Evolutionary conservation across 2,329 filamentous ascomycete genomes (phyloP).

Genomic region (Teratosphaeria epicoccoides): DNA sequence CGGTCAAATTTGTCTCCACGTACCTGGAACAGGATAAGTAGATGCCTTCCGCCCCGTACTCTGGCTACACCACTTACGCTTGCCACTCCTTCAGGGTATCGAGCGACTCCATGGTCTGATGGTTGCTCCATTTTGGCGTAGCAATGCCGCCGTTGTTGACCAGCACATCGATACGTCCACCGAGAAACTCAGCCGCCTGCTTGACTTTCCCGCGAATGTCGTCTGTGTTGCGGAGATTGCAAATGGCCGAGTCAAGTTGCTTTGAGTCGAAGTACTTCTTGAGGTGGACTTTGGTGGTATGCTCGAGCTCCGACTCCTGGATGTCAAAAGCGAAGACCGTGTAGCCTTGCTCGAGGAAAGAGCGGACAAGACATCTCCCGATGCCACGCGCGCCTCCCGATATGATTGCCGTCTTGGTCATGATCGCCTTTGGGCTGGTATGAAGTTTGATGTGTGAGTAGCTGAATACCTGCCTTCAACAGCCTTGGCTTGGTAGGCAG

Average conservation of each 20-base stretch:
- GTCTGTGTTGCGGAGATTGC: constrained; percentile 24
- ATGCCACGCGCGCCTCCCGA: constrained; percentile 24
- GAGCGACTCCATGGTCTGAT: constrained; percentile 23
- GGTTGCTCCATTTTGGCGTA: constrained; percentile 23
- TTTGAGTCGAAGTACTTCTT: constrained; percentile 14
- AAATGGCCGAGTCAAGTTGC: constrained; percentile 12
- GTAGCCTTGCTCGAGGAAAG: constrained; percentile 29
- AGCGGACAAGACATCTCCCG: constrained; percentile 24
- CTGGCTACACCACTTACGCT: constrained; percentile 9
- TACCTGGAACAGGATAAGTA: constrained; percentile 11
- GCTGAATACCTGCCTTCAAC: background rate
- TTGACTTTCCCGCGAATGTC: constrained; percentile 24
- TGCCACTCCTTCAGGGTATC: constrained; percentile 28
- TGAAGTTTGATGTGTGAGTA: background rate
- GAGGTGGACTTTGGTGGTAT: constrained; percentile 24
- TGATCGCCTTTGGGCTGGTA: background rate
- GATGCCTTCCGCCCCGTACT: background rate
- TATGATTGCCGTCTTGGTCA: background rate
- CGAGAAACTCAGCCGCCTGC: constrained; percentile 25
- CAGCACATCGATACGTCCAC: constrained; percentile 25
- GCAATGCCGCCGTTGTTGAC: constrained; percentile 33
- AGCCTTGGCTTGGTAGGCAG: background rate
- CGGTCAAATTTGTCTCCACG: constrained; percentile 31
- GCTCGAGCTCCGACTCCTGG: constrained; percentile 27
- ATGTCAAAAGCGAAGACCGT: constrained; percentile 32